Evolutionary conservation across 2,329 filamentous ascomycete species (phyloP).

Genomic region (Phoma herbarum): DNA sequence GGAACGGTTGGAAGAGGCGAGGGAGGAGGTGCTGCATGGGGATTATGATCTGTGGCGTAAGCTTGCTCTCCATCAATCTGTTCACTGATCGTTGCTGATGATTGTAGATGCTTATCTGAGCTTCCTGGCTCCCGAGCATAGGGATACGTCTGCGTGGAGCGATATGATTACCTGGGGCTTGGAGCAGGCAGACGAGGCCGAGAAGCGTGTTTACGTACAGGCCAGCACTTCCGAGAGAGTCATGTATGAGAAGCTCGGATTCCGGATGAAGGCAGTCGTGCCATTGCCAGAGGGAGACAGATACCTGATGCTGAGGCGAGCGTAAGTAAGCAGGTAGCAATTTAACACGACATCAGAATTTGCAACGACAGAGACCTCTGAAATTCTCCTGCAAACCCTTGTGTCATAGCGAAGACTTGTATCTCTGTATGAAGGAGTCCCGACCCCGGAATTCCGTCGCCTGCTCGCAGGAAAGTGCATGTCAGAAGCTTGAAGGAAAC

Average conservation of each 20-base stretch:
- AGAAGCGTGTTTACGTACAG: conserved; percentile 4
- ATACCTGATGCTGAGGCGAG: conserved; percentile 2
- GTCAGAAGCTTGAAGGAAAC: not conserved
- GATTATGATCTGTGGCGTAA: conserved; percentile 7
- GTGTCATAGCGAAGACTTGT: not conserved
- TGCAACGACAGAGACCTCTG: not conserved
- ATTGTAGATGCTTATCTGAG: not conserved
- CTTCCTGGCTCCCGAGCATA: not conserved
- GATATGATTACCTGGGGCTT: conserved; percentile 5
- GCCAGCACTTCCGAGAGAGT: not conserved
- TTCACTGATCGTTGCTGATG: not conserved
- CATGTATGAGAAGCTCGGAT: conserved; percentile 1
- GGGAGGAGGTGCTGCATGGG: not conserved
- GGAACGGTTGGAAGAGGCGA: not conserved
- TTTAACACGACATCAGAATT: not conserved
- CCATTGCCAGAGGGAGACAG: not conserved
- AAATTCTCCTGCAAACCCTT: not conserved
- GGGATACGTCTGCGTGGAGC: not conserved
- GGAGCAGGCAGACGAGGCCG: not conserved
- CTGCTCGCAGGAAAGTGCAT: not conserved
- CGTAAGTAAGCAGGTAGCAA: not conserved
- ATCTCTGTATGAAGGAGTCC: too few relatives aligned
- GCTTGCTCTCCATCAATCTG: not conserved
- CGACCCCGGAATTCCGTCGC: not conserved
- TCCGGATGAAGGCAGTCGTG: not conserved